Evolutionary conservation across 169 alveolate genomes (phyloP).

Genomic region (Plasmodium falciparum): DNA sequence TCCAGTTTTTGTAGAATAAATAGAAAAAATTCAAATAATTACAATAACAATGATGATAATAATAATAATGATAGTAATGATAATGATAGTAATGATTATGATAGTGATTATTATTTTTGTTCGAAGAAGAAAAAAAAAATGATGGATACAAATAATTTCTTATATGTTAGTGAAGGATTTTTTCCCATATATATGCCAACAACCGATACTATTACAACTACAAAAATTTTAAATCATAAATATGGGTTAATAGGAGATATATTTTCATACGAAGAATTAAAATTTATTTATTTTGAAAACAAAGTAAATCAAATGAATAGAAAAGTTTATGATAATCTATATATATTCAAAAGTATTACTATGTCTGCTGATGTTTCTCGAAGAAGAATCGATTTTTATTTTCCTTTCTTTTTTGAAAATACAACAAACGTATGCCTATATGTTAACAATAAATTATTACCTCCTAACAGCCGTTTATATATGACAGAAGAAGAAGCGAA

Average conservation of each 20-base stretch:
- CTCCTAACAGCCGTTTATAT: constrained; percentile 82
- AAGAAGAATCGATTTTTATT: constrained; percentile 79
- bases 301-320: constrained; percentile 62
- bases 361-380: constrained; percentile 83
- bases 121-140: neutral
- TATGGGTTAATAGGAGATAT: constrained; percentile 77
- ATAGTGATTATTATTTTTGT: no score
- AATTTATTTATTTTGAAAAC: constrained; percentile 74
- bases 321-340: constrained; percentile 46
- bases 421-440: constrained; percentile 79
- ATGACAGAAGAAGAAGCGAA: constrained; percentile 83
- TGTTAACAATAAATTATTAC: constrained; percentile 79
- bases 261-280: constrained; percentile 78
- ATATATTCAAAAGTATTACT: constrained; percentile 77
- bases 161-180: constrained; percentile 60
- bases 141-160: constrained; percentile 27
- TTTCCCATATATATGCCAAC: constrained; percentile 60
- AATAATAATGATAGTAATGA: neutral
- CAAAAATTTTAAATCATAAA: constrained; percentile 74
- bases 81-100: no score
- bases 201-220: constrained; percentile 59
- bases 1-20: neutral
- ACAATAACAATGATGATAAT: neutral
- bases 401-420: constrained; percentile 83
- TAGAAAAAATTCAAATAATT: neutral